Conservation (phyloP, 441 rosid genomes). For the Dalechampia spathulata region DNA sequence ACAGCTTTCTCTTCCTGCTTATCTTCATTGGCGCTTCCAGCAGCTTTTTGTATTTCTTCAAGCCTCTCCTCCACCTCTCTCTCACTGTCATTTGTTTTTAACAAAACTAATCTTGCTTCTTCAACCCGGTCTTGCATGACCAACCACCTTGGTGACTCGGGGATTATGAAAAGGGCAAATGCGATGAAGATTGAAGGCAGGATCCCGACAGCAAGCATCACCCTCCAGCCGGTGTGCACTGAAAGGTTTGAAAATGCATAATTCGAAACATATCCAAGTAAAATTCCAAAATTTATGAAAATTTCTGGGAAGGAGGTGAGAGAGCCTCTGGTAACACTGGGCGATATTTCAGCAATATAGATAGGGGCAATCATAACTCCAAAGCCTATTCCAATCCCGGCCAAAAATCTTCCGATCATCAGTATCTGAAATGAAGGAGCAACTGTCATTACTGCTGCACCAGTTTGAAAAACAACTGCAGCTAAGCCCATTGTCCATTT, state of each 20-base stretch:
- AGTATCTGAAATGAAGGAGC: constrained; percentile 64
- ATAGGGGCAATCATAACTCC: constrained; percentile 87
- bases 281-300: constrained; percentile 70
- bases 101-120: constrained; percentile 61
- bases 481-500: constrained; percentile 93
- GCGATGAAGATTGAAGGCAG: constrained; percentile 70
- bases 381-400: constrained; percentile 75
- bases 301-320: constrained; percentile 84
- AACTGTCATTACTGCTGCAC: constrained; percentile 70
- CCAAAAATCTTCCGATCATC: constrained; percentile 70
- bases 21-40: constrained; percentile 30
- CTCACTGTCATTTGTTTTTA: constrained; percentile 59
- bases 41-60: constrained; percentile 61
- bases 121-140: constrained; percentile 67
- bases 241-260: constrained; percentile 70
- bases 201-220: constrained; percentile 87
- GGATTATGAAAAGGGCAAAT: constrained; percentile 65
- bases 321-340: constrained; percentile 57
- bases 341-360: constrained; percentile 83
- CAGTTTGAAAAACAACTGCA: constrained; percentile 62
- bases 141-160: constrained; percentile 91
- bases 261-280: constrained; percentile 87
- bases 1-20: constrained; percentile 55
- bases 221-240: constrained; percentile 65
- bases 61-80: constrained; percentile 69